Evolutionary conservation across 176 grass and related monocot genomes (phyloP).

Genomic region (Oryza rufipogon): DNA sequence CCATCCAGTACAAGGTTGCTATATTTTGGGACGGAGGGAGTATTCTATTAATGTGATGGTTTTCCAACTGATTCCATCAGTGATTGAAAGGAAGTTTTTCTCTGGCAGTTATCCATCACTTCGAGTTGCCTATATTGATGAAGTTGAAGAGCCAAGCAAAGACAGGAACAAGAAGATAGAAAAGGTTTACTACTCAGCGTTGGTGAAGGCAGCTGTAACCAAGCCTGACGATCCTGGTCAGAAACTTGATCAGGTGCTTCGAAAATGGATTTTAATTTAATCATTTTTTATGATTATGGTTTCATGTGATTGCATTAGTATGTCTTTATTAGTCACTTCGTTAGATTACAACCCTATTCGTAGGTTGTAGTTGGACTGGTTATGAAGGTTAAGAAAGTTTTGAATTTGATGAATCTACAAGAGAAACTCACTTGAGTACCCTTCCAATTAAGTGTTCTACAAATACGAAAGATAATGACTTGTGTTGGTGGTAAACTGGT

Average conservation of each 20-base stretch:
- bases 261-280: conserved; percentile 32
- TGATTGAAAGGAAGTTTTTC: conserved; percentile 39
- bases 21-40: too few species aligned
- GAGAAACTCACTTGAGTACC: background rate
- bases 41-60: conserved; percentile 14
- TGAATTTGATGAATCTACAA: background rate
- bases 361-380: background rate
- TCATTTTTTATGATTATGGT: background rate
- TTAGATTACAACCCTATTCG: background rate
- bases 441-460: background rate
- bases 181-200: conserved; percentile 85
- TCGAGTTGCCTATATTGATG: conserved; percentile 97
- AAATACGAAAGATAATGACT: background rate
- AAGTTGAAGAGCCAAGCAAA: conserved; percentile 77
- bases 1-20: too few species aligned
- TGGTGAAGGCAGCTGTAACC: conserved; percentile 73
- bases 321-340: conserved; percentile 1
- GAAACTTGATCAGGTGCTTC: conserved; percentile 80
- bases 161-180: conserved; percentile 74
- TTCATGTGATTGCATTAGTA: conserved; percentile 17
- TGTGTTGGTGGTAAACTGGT: background rate
- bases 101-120: conserved; percentile 81
- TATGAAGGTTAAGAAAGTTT: background rate
- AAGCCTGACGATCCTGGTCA: conserved; percentile 77
- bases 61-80: conserved; percentile 18